A percentile compares a stretch with the other conserved stretches of the same genome.
These are phyloP conservation scores for Thraustotheca clavata DNA, from an alignment of 352 stramenopile genomes.

Conservation along the genomic window DNA sequence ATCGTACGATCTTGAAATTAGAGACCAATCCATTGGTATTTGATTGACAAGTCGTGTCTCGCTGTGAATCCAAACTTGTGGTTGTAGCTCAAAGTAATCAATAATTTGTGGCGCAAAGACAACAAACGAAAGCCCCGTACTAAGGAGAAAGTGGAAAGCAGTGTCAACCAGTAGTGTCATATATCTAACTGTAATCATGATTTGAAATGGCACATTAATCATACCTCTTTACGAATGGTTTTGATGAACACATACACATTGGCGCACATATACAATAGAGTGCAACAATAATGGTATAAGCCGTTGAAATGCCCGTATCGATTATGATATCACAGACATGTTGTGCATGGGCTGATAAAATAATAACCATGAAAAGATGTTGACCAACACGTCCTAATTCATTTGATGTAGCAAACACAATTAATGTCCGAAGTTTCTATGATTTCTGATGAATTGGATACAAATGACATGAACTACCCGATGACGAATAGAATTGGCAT, in stretches of 20 bases:
- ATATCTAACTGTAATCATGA: neutral
- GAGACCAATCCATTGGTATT: neutral
- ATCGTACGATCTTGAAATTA: neutral
- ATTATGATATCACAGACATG: slow-evolving; percentile 1
- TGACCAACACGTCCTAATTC: neutral
- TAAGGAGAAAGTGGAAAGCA: slow-evolving; percentile 8
- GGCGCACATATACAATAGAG: slow-evolving; percentile 13
- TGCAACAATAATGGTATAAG: slow-evolving; percentile 8
- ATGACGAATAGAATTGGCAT: neutral
- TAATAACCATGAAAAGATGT: neutral
- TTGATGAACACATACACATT: slow-evolving; percentile 1
- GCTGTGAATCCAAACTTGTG: neutral
- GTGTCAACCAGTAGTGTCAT: slow-evolving; percentile 11
- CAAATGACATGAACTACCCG: neutral
- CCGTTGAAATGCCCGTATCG: neutral
- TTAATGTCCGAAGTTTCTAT: neutral
- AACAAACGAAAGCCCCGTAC: neutral
- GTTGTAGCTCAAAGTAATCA: neutral
- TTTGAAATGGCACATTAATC: neutral
- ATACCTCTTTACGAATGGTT: slow-evolving; percentile 14
- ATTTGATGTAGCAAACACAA: neutral
- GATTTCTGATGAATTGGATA: too few species aligned
- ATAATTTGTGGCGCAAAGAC: neutral
- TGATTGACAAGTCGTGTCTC: neutral
- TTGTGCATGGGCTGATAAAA: slow-evolving; percentile 4